Conservation (phyloP, 805 yeast species). For the Saccharomycopsis sp. region DNA sequence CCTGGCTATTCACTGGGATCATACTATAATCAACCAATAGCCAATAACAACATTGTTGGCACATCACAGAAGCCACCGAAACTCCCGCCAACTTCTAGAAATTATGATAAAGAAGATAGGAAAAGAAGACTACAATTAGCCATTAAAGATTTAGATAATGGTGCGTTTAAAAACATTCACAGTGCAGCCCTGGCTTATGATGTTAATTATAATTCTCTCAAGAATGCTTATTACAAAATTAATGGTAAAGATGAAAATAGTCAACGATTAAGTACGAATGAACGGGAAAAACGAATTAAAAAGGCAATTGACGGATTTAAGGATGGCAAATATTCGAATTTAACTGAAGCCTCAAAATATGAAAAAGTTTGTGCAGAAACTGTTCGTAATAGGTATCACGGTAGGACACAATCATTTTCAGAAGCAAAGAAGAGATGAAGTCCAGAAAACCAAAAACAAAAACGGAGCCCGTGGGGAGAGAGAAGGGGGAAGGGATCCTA, state of each 20-base stretch:
- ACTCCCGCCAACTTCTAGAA: background rate
- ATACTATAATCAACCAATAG: background rate
- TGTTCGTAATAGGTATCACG: slow-evolving; percentile 21
- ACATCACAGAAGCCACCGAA: background rate
- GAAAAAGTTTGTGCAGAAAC: slow-evolving; percentile 22
- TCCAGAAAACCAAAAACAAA: too few species aligned
- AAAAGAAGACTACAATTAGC: slow-evolving; percentile 18
- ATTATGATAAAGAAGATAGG: slow-evolving; percentile 13
- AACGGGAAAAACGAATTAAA: slow-evolving; percentile 17
- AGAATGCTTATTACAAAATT: slow-evolving; percentile 25
- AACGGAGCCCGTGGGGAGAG: too few species aligned
- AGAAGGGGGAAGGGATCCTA: too few species aligned
- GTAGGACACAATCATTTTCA: slow-evolving; percentile 21
- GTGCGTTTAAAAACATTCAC: slow-evolving; percentile 19
- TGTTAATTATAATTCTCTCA: slow-evolving; percentile 21
- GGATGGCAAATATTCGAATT: slow-evolving; percentile 19
- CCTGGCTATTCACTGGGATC: background rate
- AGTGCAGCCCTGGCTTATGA: slow-evolving; percentile 20
- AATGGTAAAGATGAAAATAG: slow-evolving; percentile 21
- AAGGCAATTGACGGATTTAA: slow-evolving; percentile 19
- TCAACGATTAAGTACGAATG: slow-evolving; percentile 17
- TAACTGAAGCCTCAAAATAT: slow-evolving; percentile 21
- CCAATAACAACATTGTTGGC: background rate
- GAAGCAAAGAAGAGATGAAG: slow-evolving; percentile 16
- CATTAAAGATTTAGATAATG: slow-evolving; percentile 14